A percentile compares a stretch with the other conserved stretches of the same genome.
Conservation (phyloP, 805 yeast genomes). For the Candida qinlingensis region DNA sequence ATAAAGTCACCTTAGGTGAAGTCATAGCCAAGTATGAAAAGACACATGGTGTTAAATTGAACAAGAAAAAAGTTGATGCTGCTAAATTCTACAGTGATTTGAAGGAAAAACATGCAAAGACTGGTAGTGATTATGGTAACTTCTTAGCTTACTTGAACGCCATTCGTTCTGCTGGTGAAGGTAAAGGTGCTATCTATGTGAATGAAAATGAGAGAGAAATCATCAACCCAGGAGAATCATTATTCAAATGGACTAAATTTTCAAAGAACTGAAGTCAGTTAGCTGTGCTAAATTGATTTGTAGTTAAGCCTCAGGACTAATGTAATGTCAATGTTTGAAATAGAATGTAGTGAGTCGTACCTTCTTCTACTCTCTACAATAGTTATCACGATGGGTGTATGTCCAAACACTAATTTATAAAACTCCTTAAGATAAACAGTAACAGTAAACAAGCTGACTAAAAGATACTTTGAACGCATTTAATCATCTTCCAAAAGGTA, state of each 20-base stretch:
- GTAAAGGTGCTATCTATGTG: conserved; percentile 31
- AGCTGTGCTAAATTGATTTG: no score
- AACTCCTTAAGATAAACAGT: no score
- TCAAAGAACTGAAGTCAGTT: no score
- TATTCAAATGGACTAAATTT: conserved; percentile 39
- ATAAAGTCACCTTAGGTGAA: conserved; percentile 34
- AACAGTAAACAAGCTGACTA: background rate
- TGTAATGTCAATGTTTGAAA: no score
- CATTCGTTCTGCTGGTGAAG: conserved; percentile 34
- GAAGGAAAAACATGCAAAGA: conserved; percentile 8
- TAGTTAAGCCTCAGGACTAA: no score
- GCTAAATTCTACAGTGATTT: conserved; percentile 10
- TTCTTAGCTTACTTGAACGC: conserved; percentile 34
- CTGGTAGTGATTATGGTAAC: conserved; percentile 28
- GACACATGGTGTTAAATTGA: conserved; percentile 19
- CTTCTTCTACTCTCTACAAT: no score
- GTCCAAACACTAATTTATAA: no score
- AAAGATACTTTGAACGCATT: background rate
- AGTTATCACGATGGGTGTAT: no score
- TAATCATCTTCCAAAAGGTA: conserved; percentile 51
- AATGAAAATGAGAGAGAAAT: conserved; percentile 33
- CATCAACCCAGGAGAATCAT: conserved; percentile 39
- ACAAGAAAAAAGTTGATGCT: conserved; percentile 20
- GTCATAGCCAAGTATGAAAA: conserved; percentile 37
- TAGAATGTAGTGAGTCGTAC: no score